Base-by-base conservation (phyloP, 257 asterid species). In the Lycium barbarum region DNA sequence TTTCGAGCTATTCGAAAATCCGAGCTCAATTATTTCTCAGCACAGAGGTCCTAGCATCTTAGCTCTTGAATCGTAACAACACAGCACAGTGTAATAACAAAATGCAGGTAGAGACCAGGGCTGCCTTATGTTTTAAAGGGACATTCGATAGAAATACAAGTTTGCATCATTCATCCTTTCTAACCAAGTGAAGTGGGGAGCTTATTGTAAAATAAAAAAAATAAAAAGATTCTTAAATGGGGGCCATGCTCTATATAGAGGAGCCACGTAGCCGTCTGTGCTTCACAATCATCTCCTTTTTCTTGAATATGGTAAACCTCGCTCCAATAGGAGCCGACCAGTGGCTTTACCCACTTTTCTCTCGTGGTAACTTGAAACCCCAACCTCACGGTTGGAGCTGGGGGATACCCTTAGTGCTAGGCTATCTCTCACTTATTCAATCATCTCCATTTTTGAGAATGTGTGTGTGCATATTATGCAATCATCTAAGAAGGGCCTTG, bases 241-340 rank as follows among this genome's bases (percentile, higher is more conserved):
- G 35, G 81, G 12, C 12, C 40, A 47, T 12, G n/a, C 45, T 49
- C 3, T 9, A 47, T 26, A 26, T 26, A 49, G 61, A 47, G 61
- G 7, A 20, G n/a, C 81, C 81, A 49, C 49, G 43, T 6, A 61
- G 3, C 43, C 20, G 3, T 47, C 13, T 26, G 22, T 49, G 81
- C 62, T 74, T 74, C 81, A 74, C 12, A 74, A 22, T 74, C 63
- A 13, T 74, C 62, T 49, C 62, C 62, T 51, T 35, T 51, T 74
- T 74, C 81, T 74, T 49, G 22, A 62, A 74, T 74, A 36, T 51
- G 45, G 45, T 73, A 76, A 76, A 76, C 81, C 63, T 76, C 62
- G 49, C 40, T 49, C 13, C 63, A 7, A 49, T 76, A 49, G 63
- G 62, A 49, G 61, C 20, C n/a, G 20, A 51, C 7, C 11, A 22